These are phyloP conservation scores for Gnaphalium uliginosum DNA, from an alignment of 129 eudicot genomes.

Conservation along the genomic window DNA sequence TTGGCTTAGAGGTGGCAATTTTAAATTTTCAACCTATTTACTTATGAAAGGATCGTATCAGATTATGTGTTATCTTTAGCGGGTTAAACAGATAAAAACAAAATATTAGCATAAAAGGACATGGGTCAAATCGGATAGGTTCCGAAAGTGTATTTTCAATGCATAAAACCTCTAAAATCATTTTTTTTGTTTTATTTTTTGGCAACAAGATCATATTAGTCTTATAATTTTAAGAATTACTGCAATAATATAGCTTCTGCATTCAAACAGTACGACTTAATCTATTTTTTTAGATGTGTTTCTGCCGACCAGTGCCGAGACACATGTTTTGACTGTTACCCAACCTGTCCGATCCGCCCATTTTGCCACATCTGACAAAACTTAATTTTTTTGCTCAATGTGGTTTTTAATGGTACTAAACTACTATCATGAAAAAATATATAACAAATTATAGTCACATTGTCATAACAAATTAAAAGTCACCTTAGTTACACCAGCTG, in stretches of 20 bases:
- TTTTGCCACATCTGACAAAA: constrained; percentile 1
- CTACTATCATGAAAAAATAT: neutral
- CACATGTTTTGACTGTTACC: neutral
- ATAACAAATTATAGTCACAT: constrained; percentile 10
- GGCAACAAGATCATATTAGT: neutral
- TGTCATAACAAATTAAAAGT: constrained; percentile 9
- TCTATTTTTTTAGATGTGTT: neutral
- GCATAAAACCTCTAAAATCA: neutral
- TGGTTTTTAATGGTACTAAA: neutral
- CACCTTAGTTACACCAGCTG: constrained; percentile 98
- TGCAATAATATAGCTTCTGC: too few species aligned
- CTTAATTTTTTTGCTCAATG: neutral
- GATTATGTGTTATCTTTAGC: neutral
- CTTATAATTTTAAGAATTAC: neutral
- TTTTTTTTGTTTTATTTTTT: neutral
- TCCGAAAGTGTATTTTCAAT: neutral
- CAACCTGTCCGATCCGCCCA: neutral
- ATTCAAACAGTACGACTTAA: neutral
- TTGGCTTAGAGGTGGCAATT: neutral
- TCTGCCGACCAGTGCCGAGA: neutral
- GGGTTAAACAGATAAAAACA: neutral
- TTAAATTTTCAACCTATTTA: neutral
- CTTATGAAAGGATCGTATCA: neutral
- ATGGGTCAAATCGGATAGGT: neutral
- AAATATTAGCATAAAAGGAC: neutral